These are phyloP conservation scores for Ganoderma sinense DNA, from an alignment of 1,284 basidiomycete species.

Conservation along the genomic window DNA sequence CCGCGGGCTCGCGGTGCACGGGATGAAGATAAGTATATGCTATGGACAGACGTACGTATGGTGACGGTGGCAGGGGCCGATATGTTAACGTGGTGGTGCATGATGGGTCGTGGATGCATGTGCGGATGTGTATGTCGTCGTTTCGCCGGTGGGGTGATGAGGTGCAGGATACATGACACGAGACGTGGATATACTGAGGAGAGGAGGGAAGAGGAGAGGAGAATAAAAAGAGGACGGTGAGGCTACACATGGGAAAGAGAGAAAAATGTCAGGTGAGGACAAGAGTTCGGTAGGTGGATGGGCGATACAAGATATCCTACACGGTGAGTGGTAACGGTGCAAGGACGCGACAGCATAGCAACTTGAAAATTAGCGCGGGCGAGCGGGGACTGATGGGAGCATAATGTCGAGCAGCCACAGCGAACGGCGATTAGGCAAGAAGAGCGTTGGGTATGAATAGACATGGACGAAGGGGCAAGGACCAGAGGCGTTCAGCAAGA, in stretches of 20 bases:
- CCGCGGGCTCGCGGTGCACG: background rate
- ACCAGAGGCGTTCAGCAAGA: background rate
- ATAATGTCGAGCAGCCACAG: background rate
- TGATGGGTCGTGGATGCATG: background rate
- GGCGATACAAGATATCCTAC: background rate
- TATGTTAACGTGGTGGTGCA: constrained; percentile 1
- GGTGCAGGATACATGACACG: background rate
- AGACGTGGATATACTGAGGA: background rate
- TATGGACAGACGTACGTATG: background rate
- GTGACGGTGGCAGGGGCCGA: background rate
- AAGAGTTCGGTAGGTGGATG: background rate
- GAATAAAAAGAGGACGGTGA: background rate
- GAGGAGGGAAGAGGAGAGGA: background rate
- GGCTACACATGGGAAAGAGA: background rate
- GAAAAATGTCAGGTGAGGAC: background rate
- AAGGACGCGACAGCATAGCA: background rate
- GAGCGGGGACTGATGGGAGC: background rate
- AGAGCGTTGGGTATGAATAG: background rate
- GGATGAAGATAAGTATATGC: background rate
- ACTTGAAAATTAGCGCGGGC: background rate
- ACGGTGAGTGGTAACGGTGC: background rate
- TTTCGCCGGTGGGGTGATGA: background rate
- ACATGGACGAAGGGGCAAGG: background rate
- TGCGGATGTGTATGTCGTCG: background rate
- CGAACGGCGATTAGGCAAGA: background rate